phyloP scores from a whole-genome alignment of 2,329 filamentous ascomycete species.

The Sporothrix mexicana region DNA sequence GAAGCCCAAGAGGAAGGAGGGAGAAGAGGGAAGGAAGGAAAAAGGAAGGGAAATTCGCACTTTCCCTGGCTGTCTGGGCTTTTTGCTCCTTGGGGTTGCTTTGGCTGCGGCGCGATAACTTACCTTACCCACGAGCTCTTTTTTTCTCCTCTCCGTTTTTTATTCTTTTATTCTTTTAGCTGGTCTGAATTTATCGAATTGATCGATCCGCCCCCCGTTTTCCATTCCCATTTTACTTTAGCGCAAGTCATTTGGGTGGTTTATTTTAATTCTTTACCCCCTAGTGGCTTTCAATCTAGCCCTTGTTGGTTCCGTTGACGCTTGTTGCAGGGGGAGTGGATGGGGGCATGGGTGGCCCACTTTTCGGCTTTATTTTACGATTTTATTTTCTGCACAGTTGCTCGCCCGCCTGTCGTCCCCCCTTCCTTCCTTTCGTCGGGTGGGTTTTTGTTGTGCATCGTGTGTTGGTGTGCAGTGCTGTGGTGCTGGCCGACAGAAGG shows the following conservation, averaged over 20 bases:
- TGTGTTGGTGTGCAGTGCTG: slow-evolving; percentile 9
- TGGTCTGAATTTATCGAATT: slow-evolving; percentile 29
- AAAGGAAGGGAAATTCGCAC: slow-evolving; percentile 31
- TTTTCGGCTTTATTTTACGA: slow-evolving; percentile 29
- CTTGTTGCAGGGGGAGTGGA: slow-evolving; percentile 22
- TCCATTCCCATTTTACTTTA: slow-evolving; percentile 4
- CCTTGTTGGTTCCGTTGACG: slow-evolving; percentile 33
- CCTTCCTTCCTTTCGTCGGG: neutral
- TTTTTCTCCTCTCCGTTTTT: slow-evolving; percentile 29
- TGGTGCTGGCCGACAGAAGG: neutral
- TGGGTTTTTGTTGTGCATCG: neutral
- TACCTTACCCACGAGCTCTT: slow-evolving; percentile 40
- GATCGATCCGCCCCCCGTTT: slow-evolving; percentile 15
- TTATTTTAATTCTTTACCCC: slow-evolving; percentile 26
- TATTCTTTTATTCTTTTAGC: slow-evolving; percentile 31
- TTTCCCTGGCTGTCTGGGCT: slow-evolving; percentile 36
- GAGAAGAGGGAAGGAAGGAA: slow-evolving; percentile 10
- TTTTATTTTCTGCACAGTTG: slow-evolving; percentile 21
- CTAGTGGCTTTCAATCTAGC: neutral
- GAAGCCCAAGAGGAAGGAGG: slow-evolving; percentile 19
- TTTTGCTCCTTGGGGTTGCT: slow-evolving; percentile 35
- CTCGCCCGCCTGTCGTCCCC: slow-evolving; percentile 12
- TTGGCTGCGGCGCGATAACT: slow-evolving; percentile 38
- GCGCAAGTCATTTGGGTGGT: slow-evolving; percentile 16
- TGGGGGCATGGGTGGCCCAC: neutral